Evolutionary conservation across 1,284 basidiomycete genomes (phyloP), one percentile per base, ranked within the genome.

Genomic region (Trametes sp.): DNA sequence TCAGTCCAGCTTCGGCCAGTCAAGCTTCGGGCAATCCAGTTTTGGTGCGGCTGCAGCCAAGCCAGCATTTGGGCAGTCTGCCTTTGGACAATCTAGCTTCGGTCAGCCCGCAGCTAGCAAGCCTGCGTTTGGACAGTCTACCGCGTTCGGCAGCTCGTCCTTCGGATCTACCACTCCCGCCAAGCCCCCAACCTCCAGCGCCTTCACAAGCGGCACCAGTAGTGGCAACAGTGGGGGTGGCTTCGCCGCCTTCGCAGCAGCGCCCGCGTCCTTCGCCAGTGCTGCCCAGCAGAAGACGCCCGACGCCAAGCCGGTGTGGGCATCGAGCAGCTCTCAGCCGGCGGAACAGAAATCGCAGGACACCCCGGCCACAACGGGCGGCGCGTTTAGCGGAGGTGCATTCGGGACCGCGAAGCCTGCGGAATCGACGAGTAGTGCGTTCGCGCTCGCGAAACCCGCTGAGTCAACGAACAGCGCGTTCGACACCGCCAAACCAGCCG

Each of bases 91-190:
- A 57, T 74, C 48, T 23, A 54, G 67, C 7, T 77, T 77, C 29
- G 54, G 54, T 0, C 73, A 61, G 63, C 75, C 64, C 45, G 60
- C 38, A 19, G 19, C 16, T 8, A 41, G 38, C 38, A 41, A 41
- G 16, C 63, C 76, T 26, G 61, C 65, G 1, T 77, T 78, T 72
- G 76, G 38, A 64, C 72, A 24, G 73, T 75, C 62, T 61, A 54
- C 38, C 16, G 42, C 70, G 5, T 78, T 79, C 51, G 78, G 75
- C 8, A 74, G 75, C 57, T 56, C 76, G 6, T 70, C 72, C 21
- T 74, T 75, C 50, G 74, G 74, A 16, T 24, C 62, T 13, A 31
- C 62, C 9, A 50, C 57, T 1, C 21, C 68, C 4, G 10, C 62
- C 14, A 63, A 67, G 44, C 53, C 61, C 7, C 29, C 49, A 5